Base-by-base conservation (phyloP, 495 filamentous ascomycete genomes). In the Peziza echinospora region DNA sequence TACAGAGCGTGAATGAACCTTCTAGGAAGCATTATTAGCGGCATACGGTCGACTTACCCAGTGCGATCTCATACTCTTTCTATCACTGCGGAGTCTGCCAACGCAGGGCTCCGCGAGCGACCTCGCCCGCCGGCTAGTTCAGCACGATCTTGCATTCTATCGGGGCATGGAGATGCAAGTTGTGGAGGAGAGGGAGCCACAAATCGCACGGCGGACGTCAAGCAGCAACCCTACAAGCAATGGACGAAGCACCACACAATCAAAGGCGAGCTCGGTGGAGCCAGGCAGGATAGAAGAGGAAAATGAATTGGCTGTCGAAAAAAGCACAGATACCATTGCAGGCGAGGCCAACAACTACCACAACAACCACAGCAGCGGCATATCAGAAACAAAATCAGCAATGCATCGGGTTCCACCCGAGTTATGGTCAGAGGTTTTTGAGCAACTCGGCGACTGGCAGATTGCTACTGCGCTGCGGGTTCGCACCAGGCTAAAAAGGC, bases 381-480 rank as follows among this genome's bases (percentile, higher is more conserved):
- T n/a, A n/a, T n/a, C 40, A 21, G 9, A 19, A 16, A 3, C 40
- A 43, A 23, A 6, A 41, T 2, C 24, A 24, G 41, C 21, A 10
- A 21, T 43, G 4, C 10, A 43, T 23, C 16, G 45, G 16, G 64
- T 94, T 0, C 86, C 86, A 0, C 73, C 80, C 0, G 86, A 94
- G 60, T 67, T 94, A 21, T 93, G 86, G 85, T 73, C 80, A 23
- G 78, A 82, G 41, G 78, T 94, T 21, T 76, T 94, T 37, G 78
- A 89, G 52, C 75, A 77, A 51, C 69, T 84, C 13, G 73, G 73
- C 13, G 86, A 94, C 58, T 94, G 86, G 86, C 86, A 93, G 62
- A 68, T 84, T 2, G 78, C 86, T 13, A 78, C 71, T 43, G 76
- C 80, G 2, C 69, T 94, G 10, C 76, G 82, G 45, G 68, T 94